Base-by-base conservation (phyloP, 441 rosid genomes). In the Corymbia calophylla region DNA sequence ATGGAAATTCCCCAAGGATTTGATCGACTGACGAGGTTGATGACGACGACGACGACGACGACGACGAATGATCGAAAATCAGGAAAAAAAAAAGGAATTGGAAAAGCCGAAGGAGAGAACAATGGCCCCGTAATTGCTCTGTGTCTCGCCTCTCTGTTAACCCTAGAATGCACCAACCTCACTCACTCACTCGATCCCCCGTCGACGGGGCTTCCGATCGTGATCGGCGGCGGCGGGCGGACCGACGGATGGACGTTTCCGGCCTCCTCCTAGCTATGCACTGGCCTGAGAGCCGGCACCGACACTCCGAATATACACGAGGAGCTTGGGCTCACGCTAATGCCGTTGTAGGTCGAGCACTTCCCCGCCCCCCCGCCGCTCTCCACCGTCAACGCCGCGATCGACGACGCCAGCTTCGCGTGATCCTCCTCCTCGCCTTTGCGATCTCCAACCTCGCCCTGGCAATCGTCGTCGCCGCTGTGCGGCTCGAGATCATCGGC, bases 261-360 rank as follows among this genome's bases (percentile, higher is more conserved):
- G 77, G 77, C n/a, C 14, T 9, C n/a, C n/a, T 12, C 84, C 84
- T 90, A 96, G 90, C 94, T 92, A 58, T 92, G 95, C 66, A 96
- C 95, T 32, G 97, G 95, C 92, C 97, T 94, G 77, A 94, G 91
- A 70, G 95, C 92, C 58, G 93, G 95, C 47, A 95, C 92, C 55
- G 94, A 93, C 92, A 97, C 89, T 53, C 93, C 94, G 88, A 94
- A 92, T 89, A 94, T 94, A 89, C 93, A 95, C 12, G 95, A 86
- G 53, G 95, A 88, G 44, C 87, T 90, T 44, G 89, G 53, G 17
- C 87, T 88, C 58, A 91, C 91, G 44, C 10, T 35, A 29, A 68
- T 68, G 68, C 84, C 89, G 68, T 55, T 89, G 87, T 88, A 93
- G 35, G 91, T 92, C 89, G 93, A 86, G 90, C 97, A 96, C 92